Evolutionary conservation across 2,329 filamentous ascomycete species (phyloP).

Genomic region (Colletotrichum viniferum): DNA sequence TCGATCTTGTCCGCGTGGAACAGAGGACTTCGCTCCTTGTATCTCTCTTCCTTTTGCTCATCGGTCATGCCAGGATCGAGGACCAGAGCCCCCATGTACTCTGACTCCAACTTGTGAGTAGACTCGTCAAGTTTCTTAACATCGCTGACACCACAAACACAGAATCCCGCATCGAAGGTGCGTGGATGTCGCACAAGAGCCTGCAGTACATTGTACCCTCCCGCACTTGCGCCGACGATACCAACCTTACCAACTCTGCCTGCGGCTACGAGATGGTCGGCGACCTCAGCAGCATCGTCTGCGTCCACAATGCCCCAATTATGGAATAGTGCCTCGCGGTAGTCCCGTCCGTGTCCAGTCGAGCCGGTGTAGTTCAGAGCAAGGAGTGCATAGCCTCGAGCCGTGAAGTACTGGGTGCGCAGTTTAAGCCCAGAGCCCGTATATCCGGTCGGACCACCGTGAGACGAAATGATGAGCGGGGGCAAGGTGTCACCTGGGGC

Average conservation of each 20-base stretch:
- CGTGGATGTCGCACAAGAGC: slow-evolving; percentile 49
- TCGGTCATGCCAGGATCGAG: slow-evolving; percentile 36
- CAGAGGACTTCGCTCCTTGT: slow-evolving; percentile 52
- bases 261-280: slow-evolving; percentile 42
- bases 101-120: slow-evolving; percentile 62
- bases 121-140: slow-evolving; percentile 47
- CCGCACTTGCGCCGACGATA: slow-evolving; percentile 55
- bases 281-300: slow-evolving; percentile 52
- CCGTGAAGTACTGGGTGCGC: slow-evolving; percentile 55
- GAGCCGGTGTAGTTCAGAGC: slow-evolving; percentile 58
- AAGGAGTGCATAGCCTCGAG: slow-evolving; percentile 56
- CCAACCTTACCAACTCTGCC: slow-evolving; percentile 46
- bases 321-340: slow-evolving; percentile 52
- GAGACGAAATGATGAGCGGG: slow-evolving; percentile 53
- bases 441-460: slow-evolving; percentile 56
- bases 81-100: slow-evolving; percentile 52
- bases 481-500: slow-evolving; percentile 43
- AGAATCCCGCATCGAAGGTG: slow-evolving; percentile 53
- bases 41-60: slow-evolving; percentile 44
- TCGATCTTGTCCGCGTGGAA: slow-evolving; percentile 51
- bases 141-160: slow-evolving; percentile 56
- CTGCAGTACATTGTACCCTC: slow-evolving; percentile 59
- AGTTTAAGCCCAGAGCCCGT: slow-evolving; percentile 47
- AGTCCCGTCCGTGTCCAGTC: slow-evolving; percentile 53
- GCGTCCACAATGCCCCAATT: slow-evolving; percentile 57